Base-by-base conservation (phyloP, 306 rosid species). In the Cicer yamashitae region DNA sequence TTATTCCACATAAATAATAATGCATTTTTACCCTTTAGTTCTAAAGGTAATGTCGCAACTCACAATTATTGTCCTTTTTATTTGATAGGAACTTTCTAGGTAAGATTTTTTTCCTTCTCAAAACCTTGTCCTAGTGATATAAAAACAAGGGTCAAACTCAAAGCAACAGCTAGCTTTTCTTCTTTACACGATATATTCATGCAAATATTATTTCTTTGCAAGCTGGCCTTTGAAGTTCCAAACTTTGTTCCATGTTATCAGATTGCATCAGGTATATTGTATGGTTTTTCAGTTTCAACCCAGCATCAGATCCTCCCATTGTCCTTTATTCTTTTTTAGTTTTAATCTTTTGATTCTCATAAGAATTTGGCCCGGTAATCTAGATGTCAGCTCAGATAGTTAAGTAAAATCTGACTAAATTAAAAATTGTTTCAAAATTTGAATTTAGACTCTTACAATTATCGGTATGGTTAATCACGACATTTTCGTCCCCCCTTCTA, bases 31-130 rank as follows among this genome's bases (percentile, higher is more conserved):
- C 43, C 76, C 9, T 9, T 39, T 77, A 54, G 57, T 80, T 77
- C 15, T 57, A 84, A 86, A 56, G 79, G 41, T 30, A 30, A 30
- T 30, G 37, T 30, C 37, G 3, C 40, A 45, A 40, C 63, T 25
- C 46, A 71, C 70, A 75, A 79, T 79, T 61, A 79, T 86, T 90
- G 82, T 71, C 48, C 50, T 44, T 22, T 30, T 71, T 62, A 61
- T 61, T 34, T 56, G 39, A 18, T 43, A 51, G 82, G 79, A 79
- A 83, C 81, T 85, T 84, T 65, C 75, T 78, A 73, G 52, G 58
- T 54, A 82, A 84, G 82, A 59, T 72, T 81, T 69, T 83, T 79
- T 70, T 13, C 2, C 17, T 12, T 63, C 58, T 63, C 18, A 70
- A 67, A 69, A 71, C 59, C 11, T 25, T 71, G 39, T 67, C 54